Evolutionary conservation across 345 rosid species (phyloP).

Genomic region (Melastoma malabathricum): DNA sequence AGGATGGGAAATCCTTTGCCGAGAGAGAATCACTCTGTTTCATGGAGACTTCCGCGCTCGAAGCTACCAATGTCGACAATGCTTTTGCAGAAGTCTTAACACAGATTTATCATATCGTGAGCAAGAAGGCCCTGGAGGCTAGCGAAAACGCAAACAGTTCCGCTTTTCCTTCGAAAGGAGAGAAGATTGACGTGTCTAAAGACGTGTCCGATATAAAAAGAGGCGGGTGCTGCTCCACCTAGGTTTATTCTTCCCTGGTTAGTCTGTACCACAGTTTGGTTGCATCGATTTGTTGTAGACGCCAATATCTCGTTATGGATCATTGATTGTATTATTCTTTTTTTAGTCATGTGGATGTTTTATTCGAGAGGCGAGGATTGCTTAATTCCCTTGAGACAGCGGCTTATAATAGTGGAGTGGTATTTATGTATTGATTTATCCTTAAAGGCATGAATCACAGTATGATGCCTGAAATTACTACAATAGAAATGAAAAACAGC

Average conservation of each 20-base stretch:
- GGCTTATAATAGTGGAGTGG: no score
- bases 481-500: no score
- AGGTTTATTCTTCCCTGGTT: constrained; percentile 10
- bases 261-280: no score
- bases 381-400: no score
- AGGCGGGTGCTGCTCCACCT: constrained; percentile 81
- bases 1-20: constrained; percentile 67
- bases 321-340: no score
- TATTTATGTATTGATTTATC: no score
- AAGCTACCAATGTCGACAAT: constrained; percentile 72
- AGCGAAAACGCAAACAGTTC: constrained; percentile 38
- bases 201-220: constrained; percentile 92
- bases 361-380: no score
- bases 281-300: not conserved
- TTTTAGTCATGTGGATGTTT: no score
- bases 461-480: no score
- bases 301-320: not conserved
- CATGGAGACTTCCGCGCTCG: constrained; percentile 94
- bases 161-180: constrained; percentile 61
- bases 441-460: no score
- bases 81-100: constrained; percentile 87
- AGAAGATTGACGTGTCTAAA: constrained; percentile 64
- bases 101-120: constrained; percentile 66
- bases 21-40: constrained; percentile 78
- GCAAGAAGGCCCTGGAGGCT: constrained; percentile 81